These are phyloP conservation scores for Blastobotrys peoriensis DNA, from an alignment of 805 yeast genomes.

Conservation along the genomic window DNA sequence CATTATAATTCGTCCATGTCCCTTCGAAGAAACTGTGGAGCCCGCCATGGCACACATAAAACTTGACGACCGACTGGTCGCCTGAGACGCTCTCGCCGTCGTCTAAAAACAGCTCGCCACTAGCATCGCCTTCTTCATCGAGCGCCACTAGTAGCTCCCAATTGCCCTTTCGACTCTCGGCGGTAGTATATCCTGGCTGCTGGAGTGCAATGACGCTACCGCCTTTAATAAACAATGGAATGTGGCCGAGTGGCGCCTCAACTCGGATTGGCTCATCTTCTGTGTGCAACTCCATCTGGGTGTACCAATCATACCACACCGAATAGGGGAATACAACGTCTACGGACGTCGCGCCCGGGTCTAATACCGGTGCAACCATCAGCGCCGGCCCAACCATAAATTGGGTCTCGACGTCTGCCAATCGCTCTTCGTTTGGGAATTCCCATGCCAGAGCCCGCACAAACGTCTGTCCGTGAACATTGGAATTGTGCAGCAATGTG, in stretches of 20 bases:
- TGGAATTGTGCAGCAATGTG: constrained; percentile 65
- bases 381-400: constrained; percentile 66
- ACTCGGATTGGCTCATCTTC: constrained; percentile 24
- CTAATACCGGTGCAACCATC: constrained; percentile 75
- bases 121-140: constrained; percentile 39
- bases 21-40: neutral
- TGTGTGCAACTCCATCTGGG: constrained; percentile 9
- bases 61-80: constrained; percentile 7
- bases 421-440: constrained; percentile 31
- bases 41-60: neutral
- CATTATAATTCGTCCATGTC: neutral
- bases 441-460: constrained; percentile 34
- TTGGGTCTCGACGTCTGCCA: constrained; percentile 67
- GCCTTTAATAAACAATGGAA: constrained; percentile 71
- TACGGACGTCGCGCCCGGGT: constrained; percentile 38
- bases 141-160: constrained; percentile 48
- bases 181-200: constrained; percentile 60
- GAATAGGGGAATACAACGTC: constrained; percentile 40
- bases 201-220: constrained; percentile 67
- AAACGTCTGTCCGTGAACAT: constrained; percentile 58
- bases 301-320: constrained; percentile 31
- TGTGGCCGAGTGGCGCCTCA: constrained; percentile 46
- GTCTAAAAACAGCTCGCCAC: constrained; percentile 61
- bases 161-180: constrained; percentile 9
- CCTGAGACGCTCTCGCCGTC: constrained; percentile 69